These are phyloP conservation scores for Panaeolus cyanescens DNA, from an alignment of 768 basidiomycete genomes.

Conservation along the genomic window DNA sequence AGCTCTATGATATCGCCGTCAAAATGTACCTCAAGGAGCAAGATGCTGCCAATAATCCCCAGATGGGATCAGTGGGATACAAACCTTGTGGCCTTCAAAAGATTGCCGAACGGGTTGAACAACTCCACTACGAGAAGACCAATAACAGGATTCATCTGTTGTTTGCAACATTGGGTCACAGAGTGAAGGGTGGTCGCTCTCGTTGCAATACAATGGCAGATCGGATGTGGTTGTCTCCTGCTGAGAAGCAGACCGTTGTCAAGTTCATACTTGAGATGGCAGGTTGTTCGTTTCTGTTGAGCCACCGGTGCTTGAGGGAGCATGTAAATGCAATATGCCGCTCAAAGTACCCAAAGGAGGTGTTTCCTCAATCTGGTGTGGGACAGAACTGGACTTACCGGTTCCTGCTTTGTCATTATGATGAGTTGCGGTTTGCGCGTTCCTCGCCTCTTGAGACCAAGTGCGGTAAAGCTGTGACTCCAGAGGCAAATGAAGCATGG, in stretches of 20 bases:
- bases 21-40: no score
- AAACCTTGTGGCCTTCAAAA: no score
- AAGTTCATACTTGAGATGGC: conserved; percentile 27
- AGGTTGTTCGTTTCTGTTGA: conserved; percentile 34
- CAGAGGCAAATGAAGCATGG: background rate
- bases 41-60: no score
- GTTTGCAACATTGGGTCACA: conserved; percentile 16
- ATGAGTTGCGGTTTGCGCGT: background rate
- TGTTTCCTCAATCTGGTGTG: background rate
- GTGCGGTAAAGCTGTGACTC: background rate
- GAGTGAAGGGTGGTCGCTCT: conserved; percentile 20
- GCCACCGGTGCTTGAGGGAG: conserved; percentile 31
- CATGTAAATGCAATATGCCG: conserved; percentile 30
- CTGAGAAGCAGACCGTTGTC: conserved; percentile 32
- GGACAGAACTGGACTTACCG: background rate
- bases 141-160: conserved; percentile 14
- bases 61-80: no score
- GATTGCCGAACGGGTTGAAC: no score
- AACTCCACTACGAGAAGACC: conserved; percentile 8
- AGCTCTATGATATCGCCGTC: no score
- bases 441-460: background rate
- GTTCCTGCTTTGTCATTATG: background rate
- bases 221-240: conserved; percentile 26
- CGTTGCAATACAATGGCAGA: conserved; percentile 24
- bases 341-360: conserved; percentile 23